Percentiles rank a stretch among this genome's conserved stretches.
phyloP scores from a whole-genome alignment of 2,329 filamentous ascomycete species.

The Rhinocladiella similis region DNA sequence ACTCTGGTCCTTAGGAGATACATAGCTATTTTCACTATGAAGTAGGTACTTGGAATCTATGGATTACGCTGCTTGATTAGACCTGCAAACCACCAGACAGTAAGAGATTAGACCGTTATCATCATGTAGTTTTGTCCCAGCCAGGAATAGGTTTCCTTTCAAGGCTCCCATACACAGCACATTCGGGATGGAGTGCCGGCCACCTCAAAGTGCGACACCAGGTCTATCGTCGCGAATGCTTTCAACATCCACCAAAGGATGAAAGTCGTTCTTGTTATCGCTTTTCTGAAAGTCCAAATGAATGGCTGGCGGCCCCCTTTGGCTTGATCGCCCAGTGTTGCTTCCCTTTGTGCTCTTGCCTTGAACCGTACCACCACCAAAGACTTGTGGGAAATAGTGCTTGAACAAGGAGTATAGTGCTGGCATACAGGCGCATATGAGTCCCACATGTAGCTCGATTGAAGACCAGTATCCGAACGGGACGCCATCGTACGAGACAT shows the following conservation, averaged over 20 bases:
- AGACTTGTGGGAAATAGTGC: constrained; percentile 22
- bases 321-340: neutral
- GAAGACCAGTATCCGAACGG: constrained; percentile 43
- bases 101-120: no score
- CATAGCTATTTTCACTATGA: no score
- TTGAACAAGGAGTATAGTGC: constrained; percentile 34
- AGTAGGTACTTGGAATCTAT: no score
- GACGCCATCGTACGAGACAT: constrained; percentile 39
- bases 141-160: neutral
- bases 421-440: constrained; percentile 49
- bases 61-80: no score
- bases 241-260: constrained; percentile 8
- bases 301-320: neutral
- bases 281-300: constrained; percentile 1
- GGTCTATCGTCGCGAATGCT: neutral
- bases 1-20: no score
- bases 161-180: neutral
- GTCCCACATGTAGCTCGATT: constrained; percentile 45
- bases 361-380: constrained; percentile 1
- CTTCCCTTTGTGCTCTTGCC: constrained; percentile 6
- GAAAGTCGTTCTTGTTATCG: constrained; percentile 1
- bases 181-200: neutral
- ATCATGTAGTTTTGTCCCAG: no score
- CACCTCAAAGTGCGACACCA: neutral
- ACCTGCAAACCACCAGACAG: no score